These are phyloP conservation scores for Mortierella sp. DNA, from an alignment of 371 early-diverging fungal species.

Conservation along the genomic window DNA sequence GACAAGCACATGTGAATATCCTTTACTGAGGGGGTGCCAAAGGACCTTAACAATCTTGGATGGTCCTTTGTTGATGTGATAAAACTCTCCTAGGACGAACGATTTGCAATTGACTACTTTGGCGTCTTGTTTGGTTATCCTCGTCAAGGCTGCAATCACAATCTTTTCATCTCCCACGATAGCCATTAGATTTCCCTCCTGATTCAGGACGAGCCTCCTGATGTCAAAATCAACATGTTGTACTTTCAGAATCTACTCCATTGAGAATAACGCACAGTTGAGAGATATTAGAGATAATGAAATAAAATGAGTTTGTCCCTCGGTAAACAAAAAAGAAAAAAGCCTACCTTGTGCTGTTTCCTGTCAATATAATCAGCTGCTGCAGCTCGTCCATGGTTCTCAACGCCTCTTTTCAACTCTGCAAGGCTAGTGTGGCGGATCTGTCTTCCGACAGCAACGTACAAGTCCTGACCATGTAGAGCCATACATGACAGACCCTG, in stretches of 20 bases:
- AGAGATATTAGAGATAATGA: no score
- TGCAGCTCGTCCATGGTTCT: conserved; percentile 26
- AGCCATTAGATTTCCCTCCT: conserved; percentile 48
- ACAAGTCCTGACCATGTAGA: conserved; percentile 43
- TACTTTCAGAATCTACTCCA: conserved; percentile 24
- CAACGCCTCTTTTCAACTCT: conserved; percentile 48
- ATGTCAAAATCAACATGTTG: conserved; percentile 52
- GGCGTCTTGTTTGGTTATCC: conserved; percentile 24
- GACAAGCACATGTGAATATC: conserved; percentile 45
- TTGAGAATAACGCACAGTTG: not conserved
- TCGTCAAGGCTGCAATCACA: conserved; percentile 41
- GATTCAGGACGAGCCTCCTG: conserved; percentile 46
- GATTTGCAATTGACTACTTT: conserved; percentile 44
- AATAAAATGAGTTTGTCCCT: no score
- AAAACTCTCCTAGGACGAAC: conserved; percentile 44
- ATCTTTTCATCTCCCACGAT: conserved; percentile 54
- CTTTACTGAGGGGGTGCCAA: conserved; percentile 56
- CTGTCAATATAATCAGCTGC: conserved; percentile 35
- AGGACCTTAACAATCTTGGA: conserved; percentile 50
- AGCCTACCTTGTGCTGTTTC: conserved; percentile 48
- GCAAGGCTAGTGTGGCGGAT: conserved; percentile 38
- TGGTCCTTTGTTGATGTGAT: conserved; percentile 54
- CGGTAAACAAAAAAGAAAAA: not conserved
- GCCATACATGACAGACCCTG: conserved; percentile 51
- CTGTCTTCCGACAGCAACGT: conserved; percentile 44